phyloP scores from a whole-genome alignment of 2,329 filamentous ascomycete genomes.

The Graphilbum ipis-grandicollis region DNA sequence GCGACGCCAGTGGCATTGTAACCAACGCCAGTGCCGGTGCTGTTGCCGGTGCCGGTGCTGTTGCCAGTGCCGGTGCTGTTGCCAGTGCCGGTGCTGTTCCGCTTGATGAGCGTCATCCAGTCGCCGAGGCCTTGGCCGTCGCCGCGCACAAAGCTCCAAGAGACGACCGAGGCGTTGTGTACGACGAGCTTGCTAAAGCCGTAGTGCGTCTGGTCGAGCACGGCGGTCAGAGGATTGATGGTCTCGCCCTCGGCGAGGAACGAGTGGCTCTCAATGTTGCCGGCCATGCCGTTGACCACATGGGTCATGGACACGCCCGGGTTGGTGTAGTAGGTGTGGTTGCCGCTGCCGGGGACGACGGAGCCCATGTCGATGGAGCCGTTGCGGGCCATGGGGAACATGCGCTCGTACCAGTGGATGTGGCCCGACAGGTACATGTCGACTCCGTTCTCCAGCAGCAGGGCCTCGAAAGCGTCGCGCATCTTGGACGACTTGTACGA shows the following conservation, averaged over 20 bases:
- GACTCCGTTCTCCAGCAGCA: constrained; percentile 7
- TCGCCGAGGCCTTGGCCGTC: constrained; percentile 21
- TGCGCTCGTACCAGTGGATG: constrained; percentile 11
- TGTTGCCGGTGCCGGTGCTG: too few species aligned
- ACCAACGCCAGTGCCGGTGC: too few species aligned
- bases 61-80: too few species aligned
- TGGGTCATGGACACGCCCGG: constrained; percentile 17
- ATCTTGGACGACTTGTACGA: neutral
- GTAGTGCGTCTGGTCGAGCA: constrained; percentile 26
- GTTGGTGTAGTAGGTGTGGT: constrained; percentile 29
- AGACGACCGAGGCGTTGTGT: constrained; percentile 7
- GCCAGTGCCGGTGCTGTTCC: neutral
- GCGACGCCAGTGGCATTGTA: neutral
- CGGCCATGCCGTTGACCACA: constrained; percentile 13
- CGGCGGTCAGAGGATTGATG: constrained; percentile 22
- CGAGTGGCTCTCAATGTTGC: constrained; percentile 26
- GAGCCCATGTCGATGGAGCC: constrained; percentile 5
- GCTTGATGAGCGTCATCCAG: constrained; percentile 13
- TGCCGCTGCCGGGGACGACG: constrained; percentile 18
- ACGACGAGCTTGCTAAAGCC: constrained; percentile 30
- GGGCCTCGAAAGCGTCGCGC: constrained; percentile 2
- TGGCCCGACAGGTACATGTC: constrained; percentile 9
- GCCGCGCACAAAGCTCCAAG: constrained; percentile 21
- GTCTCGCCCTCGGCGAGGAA: constrained; percentile 17
- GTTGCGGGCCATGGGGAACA: constrained; percentile 8